phyloP scores from a whole-genome alignment of 148 eudicot species.

The Amaranthus hypochondriacus region DNA sequence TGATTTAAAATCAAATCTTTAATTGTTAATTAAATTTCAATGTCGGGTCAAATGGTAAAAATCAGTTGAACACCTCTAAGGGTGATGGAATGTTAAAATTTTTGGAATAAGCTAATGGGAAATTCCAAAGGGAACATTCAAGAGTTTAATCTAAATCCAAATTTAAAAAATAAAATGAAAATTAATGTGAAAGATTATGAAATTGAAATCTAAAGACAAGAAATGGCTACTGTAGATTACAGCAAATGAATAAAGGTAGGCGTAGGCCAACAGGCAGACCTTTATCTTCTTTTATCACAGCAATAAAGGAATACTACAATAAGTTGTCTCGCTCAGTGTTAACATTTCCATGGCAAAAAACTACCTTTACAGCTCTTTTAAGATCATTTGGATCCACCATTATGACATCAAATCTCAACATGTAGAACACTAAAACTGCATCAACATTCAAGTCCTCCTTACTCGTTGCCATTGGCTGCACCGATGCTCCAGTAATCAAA shows the following conservation, averaged over 20 bases:
- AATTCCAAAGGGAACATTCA: too few species aligned
- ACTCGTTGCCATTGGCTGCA: background rate
- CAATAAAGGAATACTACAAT: background rate
- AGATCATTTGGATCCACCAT: slow-evolving; percentile 5
- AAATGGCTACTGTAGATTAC: slow-evolving; percentile 1
- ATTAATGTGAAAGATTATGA: too few species aligned
- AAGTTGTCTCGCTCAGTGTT: background rate
- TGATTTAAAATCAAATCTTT: too few species aligned
- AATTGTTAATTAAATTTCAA: too few species aligned
- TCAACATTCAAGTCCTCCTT: background rate
- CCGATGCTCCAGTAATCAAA: background rate
- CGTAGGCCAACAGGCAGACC: background rate
- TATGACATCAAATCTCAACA: background rate
- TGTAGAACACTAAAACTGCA: background rate
- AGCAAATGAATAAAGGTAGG: background rate
- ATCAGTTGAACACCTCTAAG: too few species aligned
- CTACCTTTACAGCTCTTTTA: background rate
- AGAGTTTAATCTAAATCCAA: too few species aligned
- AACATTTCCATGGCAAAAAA: background rate
- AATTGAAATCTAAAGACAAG: too few species aligned
- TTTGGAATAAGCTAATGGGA: too few species aligned
- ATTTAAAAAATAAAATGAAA: too few species aligned
- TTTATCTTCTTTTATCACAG: background rate
- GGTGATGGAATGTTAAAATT: too few species aligned
- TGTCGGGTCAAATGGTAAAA: too few species aligned